Conservation (phyloP, 2,329 filamentous ascomycete species). For the Aureobasidium uvarum region DNA sequence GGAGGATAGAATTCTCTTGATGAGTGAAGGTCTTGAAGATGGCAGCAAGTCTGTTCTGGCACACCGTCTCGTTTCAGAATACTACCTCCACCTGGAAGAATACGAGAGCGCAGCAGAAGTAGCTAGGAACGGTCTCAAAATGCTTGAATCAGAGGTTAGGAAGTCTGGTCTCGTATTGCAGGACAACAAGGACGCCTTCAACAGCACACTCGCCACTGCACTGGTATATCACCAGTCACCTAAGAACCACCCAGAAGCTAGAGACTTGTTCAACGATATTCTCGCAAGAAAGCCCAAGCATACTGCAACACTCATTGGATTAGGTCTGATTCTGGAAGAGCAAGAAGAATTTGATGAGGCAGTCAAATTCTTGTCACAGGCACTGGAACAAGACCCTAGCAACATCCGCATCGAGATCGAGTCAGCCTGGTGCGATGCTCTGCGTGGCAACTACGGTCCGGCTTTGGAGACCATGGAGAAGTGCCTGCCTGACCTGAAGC, state of each 20-base stretch:
- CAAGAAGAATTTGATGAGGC: slow-evolving; percentile 85
- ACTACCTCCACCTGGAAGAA: slow-evolving; percentile 82
- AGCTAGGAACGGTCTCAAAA: slow-evolving; percentile 68
- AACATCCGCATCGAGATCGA: slow-evolving; percentile 83
- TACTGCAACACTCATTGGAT: slow-evolving; percentile 79
- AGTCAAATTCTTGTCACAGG: slow-evolving; percentile 74
- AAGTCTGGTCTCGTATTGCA: slow-evolving; percentile 68
- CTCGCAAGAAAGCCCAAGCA: slow-evolving; percentile 72
- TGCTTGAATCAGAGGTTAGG: slow-evolving; percentile 59
- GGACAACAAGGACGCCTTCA: slow-evolving; percentile 71
- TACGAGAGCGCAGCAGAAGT: slow-evolving; percentile 77
- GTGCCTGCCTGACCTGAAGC: slow-evolving; percentile 64
- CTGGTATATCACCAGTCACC: slow-evolving; percentile 89
- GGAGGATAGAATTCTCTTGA: slow-evolving; percentile 76
- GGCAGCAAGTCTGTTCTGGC: slow-evolving; percentile 69
- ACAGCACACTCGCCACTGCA: slow-evolving; percentile 77
- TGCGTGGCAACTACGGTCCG: slow-evolving; percentile 69
- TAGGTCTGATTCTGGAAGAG: slow-evolving; percentile 89
- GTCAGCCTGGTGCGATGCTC: slow-evolving; percentile 85
- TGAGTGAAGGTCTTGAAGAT: slow-evolving; percentile 59
- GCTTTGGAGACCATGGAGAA: slow-evolving; percentile 69
- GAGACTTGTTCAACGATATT: slow-evolving; percentile 78
- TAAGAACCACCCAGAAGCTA: slow-evolving; percentile 84
- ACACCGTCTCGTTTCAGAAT: slow-evolving; percentile 77
- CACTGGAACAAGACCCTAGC: slow-evolving; percentile 66